These are phyloP conservation scores for Trichoderma asperellum DNA, from an alignment of 2,329 filamentous ascomycete species.

Conservation along the genomic window DNA sequence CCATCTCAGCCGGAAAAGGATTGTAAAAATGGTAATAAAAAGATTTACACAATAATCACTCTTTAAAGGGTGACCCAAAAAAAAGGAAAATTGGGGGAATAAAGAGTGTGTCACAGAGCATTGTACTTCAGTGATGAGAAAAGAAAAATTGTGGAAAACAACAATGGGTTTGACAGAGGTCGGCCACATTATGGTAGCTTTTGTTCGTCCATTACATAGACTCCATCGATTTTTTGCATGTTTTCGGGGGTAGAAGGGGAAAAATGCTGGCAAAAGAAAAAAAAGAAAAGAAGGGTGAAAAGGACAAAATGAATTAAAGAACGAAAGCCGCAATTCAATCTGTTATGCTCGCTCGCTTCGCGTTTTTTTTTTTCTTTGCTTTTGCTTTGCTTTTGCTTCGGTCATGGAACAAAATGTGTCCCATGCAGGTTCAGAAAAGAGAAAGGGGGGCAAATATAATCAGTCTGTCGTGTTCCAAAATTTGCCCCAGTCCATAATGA, in stretches of 20 bases:
- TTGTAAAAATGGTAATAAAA: constrained; percentile 12
- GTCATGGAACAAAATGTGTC: constrained; percentile 5
- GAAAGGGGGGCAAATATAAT: not conserved
- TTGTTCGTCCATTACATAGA: constrained; percentile 2
- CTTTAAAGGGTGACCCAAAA: not conserved
- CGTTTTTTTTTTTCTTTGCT: not conserved
- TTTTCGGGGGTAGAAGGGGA: not conserved
- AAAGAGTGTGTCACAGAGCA: not conserved
- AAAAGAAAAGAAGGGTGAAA: not conserved
- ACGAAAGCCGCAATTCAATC: constrained; percentile 21
- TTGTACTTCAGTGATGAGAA: not conserved
- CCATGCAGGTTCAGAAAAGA: constrained; percentile 13
- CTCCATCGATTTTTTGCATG: constrained; percentile 7
- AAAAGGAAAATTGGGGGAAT: not conserved
- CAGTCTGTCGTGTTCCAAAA: not conserved
- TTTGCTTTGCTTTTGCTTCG: constrained; percentile 2
- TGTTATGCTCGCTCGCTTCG: constrained; percentile 20
- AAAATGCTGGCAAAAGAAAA: not conserved
- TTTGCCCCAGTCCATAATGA: not conserved
- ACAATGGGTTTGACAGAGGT: not conserved
- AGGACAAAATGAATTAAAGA: constrained; percentile 9
- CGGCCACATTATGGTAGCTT: not conserved
- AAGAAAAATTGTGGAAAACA: constrained; percentile 5
- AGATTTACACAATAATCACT: not conserved
- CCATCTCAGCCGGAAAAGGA: not conserved